Evolutionary conservation across 306 rosid species (phyloP).

Genomic region (Cicer cuneatum): DNA sequence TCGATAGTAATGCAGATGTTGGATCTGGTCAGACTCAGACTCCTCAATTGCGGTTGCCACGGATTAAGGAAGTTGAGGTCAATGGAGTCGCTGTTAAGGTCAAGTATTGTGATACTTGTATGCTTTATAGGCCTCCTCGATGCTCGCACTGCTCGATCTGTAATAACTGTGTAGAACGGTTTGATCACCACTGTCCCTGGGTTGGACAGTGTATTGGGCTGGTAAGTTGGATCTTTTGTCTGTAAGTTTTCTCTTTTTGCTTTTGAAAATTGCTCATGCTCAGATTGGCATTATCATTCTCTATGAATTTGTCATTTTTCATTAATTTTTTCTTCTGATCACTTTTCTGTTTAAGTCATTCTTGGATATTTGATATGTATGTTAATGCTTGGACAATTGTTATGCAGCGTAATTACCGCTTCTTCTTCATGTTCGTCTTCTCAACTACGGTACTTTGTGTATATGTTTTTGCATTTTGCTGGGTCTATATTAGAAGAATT

Average conservation of each 20-base stretch:
- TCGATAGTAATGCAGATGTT: conserved; percentile 67
- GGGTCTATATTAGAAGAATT: conserved; percentile 87
- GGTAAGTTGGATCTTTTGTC: conserved; percentile 59
- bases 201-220: conserved; percentile 98
- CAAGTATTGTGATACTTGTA: conserved; percentile 97
- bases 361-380: conserved; percentile 33
- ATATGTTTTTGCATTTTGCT: conserved; percentile 94
- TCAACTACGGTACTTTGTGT: conserved; percentile 91
- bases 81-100: conserved; percentile 76
- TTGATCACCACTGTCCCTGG: conserved; percentile 99
- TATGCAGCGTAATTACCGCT: conserved; percentile 95
- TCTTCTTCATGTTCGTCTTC: conserved; percentile 99
- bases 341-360: conserved; percentile 24
- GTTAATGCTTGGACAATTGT: conserved; percentile 47
- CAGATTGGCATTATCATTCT: background rate
- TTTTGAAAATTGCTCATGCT: conserved; percentile 6
- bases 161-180: conserved; percentile 94
- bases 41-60: conserved; percentile 88
- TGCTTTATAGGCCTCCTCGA: conserved; percentile 99
- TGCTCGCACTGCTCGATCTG: conserved; percentile 99
- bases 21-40: conserved; percentile 96
- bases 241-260: background rate
- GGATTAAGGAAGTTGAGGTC: conserved; percentile 88
- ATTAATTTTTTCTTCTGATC: background rate
- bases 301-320: conserved; percentile 4